phyloP scores from a whole-genome alignment of 2,329 filamentous ascomycete species.

The Monosporascus sp. region DNA sequence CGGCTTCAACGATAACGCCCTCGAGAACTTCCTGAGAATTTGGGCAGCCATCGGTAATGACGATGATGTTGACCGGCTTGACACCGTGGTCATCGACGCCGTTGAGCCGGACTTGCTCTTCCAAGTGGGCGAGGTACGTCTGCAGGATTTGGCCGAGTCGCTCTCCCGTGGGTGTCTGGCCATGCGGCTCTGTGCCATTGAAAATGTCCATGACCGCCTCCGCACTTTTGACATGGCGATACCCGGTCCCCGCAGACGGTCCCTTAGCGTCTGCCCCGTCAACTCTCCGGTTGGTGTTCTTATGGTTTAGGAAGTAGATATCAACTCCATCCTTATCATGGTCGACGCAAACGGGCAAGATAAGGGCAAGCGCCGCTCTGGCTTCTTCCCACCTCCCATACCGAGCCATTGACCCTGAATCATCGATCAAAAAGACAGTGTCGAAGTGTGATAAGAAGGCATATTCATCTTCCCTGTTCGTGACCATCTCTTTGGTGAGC shows the following conservation, averaged over 20 bases:
- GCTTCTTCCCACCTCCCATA: not conserved
- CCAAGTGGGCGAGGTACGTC: slow-evolving; percentile 60
- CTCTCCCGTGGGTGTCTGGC: slow-evolving; percentile 68
- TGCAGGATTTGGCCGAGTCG: slow-evolving; percentile 66
- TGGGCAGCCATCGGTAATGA: slow-evolving; percentile 86
- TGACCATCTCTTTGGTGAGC: not conserved
- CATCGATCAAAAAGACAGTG: slow-evolving; percentile 83
- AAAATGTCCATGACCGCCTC: slow-evolving; percentile 65
- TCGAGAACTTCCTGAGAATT: slow-evolving; percentile 72
- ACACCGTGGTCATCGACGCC: slow-evolving; percentile 36
- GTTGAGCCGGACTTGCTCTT: slow-evolving; percentile 27
- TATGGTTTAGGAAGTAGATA: slow-evolving; percentile 82
- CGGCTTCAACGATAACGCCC: slow-evolving; percentile 59
- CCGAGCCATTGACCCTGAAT: slow-evolving; percentile 76
- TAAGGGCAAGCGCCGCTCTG: slow-evolving; percentile 24
- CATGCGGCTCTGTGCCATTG: slow-evolving; percentile 54
- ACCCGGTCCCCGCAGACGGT: slow-evolving; percentile 42
- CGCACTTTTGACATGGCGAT: slow-evolving; percentile 57
- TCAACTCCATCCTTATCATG: slow-evolving; percentile 85
- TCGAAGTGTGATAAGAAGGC: slow-evolving; percentile 73
- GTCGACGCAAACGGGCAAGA: slow-evolving; percentile 74
- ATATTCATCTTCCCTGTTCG: slow-evolving; percentile 1
- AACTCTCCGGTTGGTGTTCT: slow-evolving; percentile 28
- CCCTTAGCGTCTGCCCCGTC: slow-evolving; percentile 15
- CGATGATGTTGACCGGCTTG: slow-evolving; percentile 84